Evolutionary conservation across 202 grass and related monocot species (phyloP), one percentile per base, ranked within the genome.

Genomic region (Musa balbisiana): DNA sequence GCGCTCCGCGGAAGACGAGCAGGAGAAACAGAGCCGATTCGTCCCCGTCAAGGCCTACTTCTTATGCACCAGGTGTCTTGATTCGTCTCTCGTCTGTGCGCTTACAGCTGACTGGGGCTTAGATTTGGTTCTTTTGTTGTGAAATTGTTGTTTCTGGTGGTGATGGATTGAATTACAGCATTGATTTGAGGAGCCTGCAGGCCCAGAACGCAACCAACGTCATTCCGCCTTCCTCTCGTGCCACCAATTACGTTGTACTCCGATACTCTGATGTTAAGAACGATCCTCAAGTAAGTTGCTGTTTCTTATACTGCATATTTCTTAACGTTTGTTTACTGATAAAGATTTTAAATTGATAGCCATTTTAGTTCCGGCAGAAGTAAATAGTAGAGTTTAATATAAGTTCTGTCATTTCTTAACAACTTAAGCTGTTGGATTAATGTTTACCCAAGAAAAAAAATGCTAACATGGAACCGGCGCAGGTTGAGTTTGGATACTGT

Each of bases 21-120:
- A 94, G 79, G 91, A 92, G 87, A 87, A 94, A 70, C 63, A 88
- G 71, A 88, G 79, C 65, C 88, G 94, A 27, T 85, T 94, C 72
- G 80, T 98, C 67, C 88, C 94, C 73, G 90, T 92, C 55, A 98
- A 98, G 87, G 94, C 94, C 20, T 98, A 89, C 85, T 98, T 98
- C 82, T 88, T 92, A 64, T 94, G 91, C 85, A 98, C 91, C 75
- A 94, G 94, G 94, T 80, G 60, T 33, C 0, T 33, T 16, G 3
- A 26, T 74, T 58, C 52, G 33, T 43, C 25, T 70, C 43, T 8
- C 67, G 22, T 51, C 2, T 51, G 5, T 51, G 16, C 43, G 9
- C 51, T 70, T 49, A 3, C 20, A 12, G 3, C 4, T 49, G 29
- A 51, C 51, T 51, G 29, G 9, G 43, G 49, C n/a, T 51, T 70